Conservation (phyloP, 768 basidiomycete species). For the Daedaleopsis sinensis region DNA sequence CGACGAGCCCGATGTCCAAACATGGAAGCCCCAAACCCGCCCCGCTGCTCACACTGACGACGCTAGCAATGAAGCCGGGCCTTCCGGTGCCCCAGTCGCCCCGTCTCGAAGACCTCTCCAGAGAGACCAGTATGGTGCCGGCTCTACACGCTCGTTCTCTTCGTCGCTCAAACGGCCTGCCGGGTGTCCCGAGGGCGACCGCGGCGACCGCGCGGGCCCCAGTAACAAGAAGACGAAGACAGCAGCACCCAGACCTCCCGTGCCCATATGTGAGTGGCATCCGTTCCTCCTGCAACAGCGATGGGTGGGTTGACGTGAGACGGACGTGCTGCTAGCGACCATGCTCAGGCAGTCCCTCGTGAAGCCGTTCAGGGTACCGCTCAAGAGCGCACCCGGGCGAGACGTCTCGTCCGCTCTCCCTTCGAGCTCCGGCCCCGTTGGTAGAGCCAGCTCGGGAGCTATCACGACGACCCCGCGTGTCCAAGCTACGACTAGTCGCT, state of each 20-base stretch:
- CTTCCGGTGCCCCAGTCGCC: background rate
- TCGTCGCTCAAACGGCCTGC: slow-evolving; percentile 19
- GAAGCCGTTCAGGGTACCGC: slow-evolving; percentile 31
- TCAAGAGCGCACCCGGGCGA: slow-evolving; percentile 12
- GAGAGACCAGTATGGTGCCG: background rate
- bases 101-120: background rate
- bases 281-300: background rate
- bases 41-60: background rate
- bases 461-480: no score
- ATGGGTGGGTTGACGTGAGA: background rate
- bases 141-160: background rate
- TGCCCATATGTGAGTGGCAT: slow-evolving; percentile 18
- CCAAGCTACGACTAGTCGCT: no score
- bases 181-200: slow-evolving; percentile 13
- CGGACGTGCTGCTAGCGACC: slow-evolving; percentile 5
- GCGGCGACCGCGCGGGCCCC: background rate
- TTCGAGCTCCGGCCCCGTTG: background rate
- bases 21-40: slow-evolving; percentile 6
- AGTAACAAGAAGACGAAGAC: slow-evolving; percentile 9
- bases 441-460: no score
- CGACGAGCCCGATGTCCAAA: slow-evolving; percentile 33
- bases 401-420: background rate
- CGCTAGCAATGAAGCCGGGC: background rate
- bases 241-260: background rate
- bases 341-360: slow-evolving; percentile 12